Evolutionary conservation across 2,329 filamentous ascomycete species (phyloP), one percentile per base, ranked within the genome.

Genomic region (Lecanoromycetidae sp.): DNA sequence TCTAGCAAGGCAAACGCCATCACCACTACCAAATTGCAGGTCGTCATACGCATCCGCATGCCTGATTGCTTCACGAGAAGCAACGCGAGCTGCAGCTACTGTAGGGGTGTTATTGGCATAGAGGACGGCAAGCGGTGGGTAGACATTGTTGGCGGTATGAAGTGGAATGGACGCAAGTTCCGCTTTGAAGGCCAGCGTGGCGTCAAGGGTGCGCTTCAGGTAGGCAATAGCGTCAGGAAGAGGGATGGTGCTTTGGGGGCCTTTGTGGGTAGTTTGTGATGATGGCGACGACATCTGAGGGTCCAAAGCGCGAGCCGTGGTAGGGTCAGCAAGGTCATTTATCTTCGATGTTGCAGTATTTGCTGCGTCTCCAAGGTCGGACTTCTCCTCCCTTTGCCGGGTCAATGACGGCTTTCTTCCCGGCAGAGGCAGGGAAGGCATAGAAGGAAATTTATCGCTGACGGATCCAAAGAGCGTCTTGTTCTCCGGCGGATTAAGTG

Each of bases 101-200:
- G 88, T 95, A 0, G 88, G 88, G 1, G 82, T 84, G 20, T 79
- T 79, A 62, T 94, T 94, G 47, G 85, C 84, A 64, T 94, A 95
- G 7, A 96, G 76, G 38, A 94, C 75, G 0, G 84, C 80, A 10
- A 85, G 70, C 0, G 90, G 88, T 2, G 88, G 88, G 58, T 95
- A 95, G 0, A 63, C 60, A 59, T 94, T 94, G n/a, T 70, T 60
- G 0, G 66, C 63, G 13, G 79, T 74, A 56, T 82, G 79, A 1
- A 63, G 55, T 0, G 79, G 68, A 1, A 69, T 68, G 63, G 84
- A 80, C 1, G 73, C 70, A 1, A 90, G 75, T 56, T 90, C 82
- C 51, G 76, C 64, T 52, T 91, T 88, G 72, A 94, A 96, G 7
- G 67, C 68, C 52, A 80, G 80, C 5, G 79, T 80, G 23, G 82